Evolutionary conservation across 2,329 filamentous ascomycete genomes (phyloP), one percentile per base, ranked within the genome.

Genomic region (Tolypocladium guangdongense): DNA sequence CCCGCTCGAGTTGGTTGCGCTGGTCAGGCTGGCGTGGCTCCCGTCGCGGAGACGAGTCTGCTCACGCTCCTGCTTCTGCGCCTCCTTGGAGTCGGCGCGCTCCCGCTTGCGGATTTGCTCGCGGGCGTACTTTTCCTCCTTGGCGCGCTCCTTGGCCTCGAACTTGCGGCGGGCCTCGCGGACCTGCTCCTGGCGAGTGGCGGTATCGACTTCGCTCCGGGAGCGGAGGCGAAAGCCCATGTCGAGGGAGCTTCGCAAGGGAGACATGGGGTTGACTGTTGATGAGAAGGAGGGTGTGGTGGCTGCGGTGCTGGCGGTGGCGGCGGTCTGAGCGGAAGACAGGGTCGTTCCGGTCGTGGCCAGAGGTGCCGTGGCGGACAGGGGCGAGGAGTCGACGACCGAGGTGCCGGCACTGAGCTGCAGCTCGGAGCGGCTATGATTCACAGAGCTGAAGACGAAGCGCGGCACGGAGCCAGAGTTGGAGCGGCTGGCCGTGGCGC

Each of bases 131-230:
- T 83, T 84, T 62, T 83, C 81, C 37, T 83, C 77, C 67, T 85
- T 84, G 52, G 71, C 71, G 18, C 73, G 73, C 64, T 86, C 81
- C 63, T 78, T 81, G 62, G 82, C 78, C 62, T 83, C 76, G 57
- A 84, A 85, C 61, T 80, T 82, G 60, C 79, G 78, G 52, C 82
- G 80, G 4, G 81, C 82, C 60, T 78, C 77, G 46, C 78, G 76
- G 36, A 86, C 78, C 43, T 81, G 78, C 56, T 83, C 80, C 50
- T 76, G 71, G 32, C 78, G 78, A 1, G 73, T 72, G 14, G 70
- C 73, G 7, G 77, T 75, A 61, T 83, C 79, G 18, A 83, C 69
- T 57, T 84, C 81, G 41, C 80, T 82, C 56, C 79, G 78, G 49
- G 78, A 78, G 57, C 82, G 80, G 6, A 84, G 67, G 50, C 82